Evolutionary conservation across 1,284 basidiomycete species (phyloP).

Genomic region (Papiliotrema terrestris): DNA sequence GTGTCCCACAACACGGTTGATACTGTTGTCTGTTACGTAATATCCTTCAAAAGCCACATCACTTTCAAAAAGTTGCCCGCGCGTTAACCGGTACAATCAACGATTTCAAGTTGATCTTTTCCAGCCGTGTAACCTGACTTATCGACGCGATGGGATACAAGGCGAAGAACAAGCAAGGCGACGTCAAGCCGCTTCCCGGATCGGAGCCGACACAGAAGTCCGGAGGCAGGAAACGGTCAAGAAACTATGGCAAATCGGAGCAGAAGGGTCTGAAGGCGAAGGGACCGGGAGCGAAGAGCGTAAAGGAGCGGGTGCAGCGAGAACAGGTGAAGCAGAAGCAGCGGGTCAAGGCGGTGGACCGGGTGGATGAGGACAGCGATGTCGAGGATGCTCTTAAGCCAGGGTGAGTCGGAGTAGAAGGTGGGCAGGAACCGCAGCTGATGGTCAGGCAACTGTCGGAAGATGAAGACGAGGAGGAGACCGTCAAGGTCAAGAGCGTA

Average conservation of each 20-base stretch:
- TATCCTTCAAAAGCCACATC: background rate
- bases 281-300: background rate
- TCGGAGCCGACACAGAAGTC: conserved; percentile 21
- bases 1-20: background rate
- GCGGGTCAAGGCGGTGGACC: conserved; percentile 35
- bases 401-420: conserved; percentile 27
- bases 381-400: conserved; percentile 40
- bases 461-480: conserved; percentile 52
- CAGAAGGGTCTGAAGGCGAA: conserved; percentile 13
- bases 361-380: conserved; percentile 41
- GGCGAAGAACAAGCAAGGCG: conserved; percentile 84
- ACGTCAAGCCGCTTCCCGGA: conserved; percentile 59
- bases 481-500: conserved; percentile 36
- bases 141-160: conserved; percentile 70
- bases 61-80: background rate
- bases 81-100: too few species aligned
- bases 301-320: conserved; percentile 8
- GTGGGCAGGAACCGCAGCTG: background rate
- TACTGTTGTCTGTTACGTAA: background rate
- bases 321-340: conserved; percentile 6
- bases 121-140: background rate
- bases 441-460: conserved; percentile 37
- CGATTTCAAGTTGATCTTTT: too few species aligned
- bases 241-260: conserved; percentile 9
- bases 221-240: conserved; percentile 34